Evolutionary conservation across 176 grass and related monocot species (phyloP), one percentile per base, ranked within the genome.

Genomic region (Cenchrus purpureus): DNA sequence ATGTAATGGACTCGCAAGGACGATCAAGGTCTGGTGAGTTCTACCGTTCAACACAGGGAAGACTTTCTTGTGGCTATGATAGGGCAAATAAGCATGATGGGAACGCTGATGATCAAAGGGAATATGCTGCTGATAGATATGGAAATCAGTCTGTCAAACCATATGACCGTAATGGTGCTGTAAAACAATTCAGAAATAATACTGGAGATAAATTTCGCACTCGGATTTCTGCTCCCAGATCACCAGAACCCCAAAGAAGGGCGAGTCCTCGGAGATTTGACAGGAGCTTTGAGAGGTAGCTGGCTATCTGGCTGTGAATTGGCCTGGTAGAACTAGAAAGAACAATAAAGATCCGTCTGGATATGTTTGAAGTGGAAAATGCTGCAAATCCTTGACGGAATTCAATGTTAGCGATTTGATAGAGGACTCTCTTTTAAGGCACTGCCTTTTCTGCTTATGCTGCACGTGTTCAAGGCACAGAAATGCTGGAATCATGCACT

Each of bases 11-110:
- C 80, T 85, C 89, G 14, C 74, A 89, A 57, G 91, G 81, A 60
- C 83, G 82, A 63, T 71, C 85, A 57, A 88, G 91, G 53, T 74
- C 86, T 73, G 72, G 94, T 74, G 89, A 90, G 64, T 91, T 82
- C 81, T 86, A 84, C 68, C 77, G 66, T 5, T 68, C 69, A n/a
- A 76, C 90, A 80, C 84, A 92, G 12, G 85, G 87, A 72, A 85
- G 71, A n/a, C 56, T 89, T 85, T 81, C 77, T 80, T 88, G 74
- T 79, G 86, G 85, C 57, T 88, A 90, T n/a, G 37, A 79, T 63
- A 93, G 85, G 65, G 89, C 73, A 86, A 88, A 86, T 78, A 89
- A 85, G 81, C 81, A 82, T 67, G 83, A 40, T 70, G 63, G 80
- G 19, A 88, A 76, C 84, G 68, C 61, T 78, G 76, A 87, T 76